These are phyloP conservation scores for Chernovozyma aurita DNA, from an alignment of 1,139 yeast genomes.

Conservation along the genomic window DNA sequence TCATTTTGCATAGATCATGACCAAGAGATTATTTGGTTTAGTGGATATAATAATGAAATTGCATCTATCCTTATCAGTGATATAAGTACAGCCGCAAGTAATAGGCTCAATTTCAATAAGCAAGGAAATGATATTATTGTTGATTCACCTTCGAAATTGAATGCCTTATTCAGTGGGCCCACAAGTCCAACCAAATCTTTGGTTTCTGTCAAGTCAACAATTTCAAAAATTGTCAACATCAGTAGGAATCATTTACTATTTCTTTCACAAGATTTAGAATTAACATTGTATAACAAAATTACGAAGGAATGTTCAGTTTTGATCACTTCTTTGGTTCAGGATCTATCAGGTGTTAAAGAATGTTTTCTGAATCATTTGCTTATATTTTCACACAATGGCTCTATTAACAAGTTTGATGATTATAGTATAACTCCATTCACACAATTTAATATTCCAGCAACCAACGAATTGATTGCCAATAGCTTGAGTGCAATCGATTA, in stretches of 20 bases:
- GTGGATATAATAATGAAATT: constrained; percentile 10
- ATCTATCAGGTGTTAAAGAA: constrained; percentile 34
- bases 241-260: constrained; percentile 8
- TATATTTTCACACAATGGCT: constrained; percentile 40
- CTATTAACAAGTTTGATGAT: constrained; percentile 21
- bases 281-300: constrained; percentile 18
- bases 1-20: constrained; percentile 22
- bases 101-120: not conserved
- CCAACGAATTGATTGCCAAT: constrained; percentile 26
- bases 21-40: constrained; percentile 19
- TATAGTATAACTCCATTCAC: constrained; percentile 9
- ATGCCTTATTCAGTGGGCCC: not conserved
- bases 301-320: constrained; percentile 13
- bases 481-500: constrained; percentile 25
- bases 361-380: constrained; percentile 24
- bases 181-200: not conserved
- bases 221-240: not conserved
- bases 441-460: constrained; percentile 18
- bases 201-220: not conserved
- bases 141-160: not conserved
- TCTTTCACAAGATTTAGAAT: constrained; percentile 29
- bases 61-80: constrained; percentile 10
- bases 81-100: constrained; percentile 8
- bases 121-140: not conserved
- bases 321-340: constrained; percentile 30